phyloP scores from a whole-genome alignment of 1,284 basidiomycete genomes.

The Melampsora larici-populina region DNA sequence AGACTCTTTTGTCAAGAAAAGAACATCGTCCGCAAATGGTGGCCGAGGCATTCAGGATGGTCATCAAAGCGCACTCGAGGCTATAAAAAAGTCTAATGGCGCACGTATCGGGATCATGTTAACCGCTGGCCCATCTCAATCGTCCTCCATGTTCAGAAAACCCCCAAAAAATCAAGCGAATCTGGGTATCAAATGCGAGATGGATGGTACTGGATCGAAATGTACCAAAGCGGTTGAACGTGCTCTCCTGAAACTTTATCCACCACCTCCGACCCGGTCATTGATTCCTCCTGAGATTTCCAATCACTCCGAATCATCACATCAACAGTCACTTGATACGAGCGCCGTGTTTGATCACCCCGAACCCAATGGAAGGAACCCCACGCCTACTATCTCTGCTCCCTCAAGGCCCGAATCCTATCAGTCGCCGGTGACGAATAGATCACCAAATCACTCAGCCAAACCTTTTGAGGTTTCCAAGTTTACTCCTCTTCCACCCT shows the following conservation, averaged over 20 bases:
- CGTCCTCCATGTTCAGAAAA: slow-evolving; percentile 8
- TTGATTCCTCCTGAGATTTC: slow-evolving; percentile 47
- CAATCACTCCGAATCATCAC: slow-evolving; percentile 18
- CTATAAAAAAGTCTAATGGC: slow-evolving; percentile 45
- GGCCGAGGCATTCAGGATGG: slow-evolving; percentile 53
- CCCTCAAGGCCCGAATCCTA: slow-evolving; percentile 13
- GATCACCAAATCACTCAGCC: slow-evolving; percentile 44
- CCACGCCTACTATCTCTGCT: slow-evolving; percentile 44
- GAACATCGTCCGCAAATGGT: slow-evolving; percentile 53
- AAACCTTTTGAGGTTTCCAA: slow-evolving; percentile 40
- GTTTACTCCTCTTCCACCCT: slow-evolving; percentile 10
- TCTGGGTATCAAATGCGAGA: slow-evolving; percentile 48
- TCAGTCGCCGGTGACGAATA: slow-evolving; percentile 8
- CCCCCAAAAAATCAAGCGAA: slow-evolving; percentile 8
- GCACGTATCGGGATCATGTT: slow-evolving; percentile 51
- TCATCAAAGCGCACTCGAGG: slow-evolving; percentile 52
- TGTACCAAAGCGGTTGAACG: slow-evolving; percentile 51
- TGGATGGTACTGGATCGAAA: slow-evolving; percentile 56
- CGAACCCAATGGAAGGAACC: slow-evolving; percentile 40
- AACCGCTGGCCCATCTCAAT: slow-evolving; percentile 12
- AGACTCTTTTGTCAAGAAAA: slow-evolving; percentile 45
- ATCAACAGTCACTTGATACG: slow-evolving; percentile 16
- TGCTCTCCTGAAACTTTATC: slow-evolving; percentile 17
- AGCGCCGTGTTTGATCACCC: slow-evolving; percentile 10
- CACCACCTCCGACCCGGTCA: slow-evolving; percentile 45